Conservation (phyloP, 2,329 filamentous ascomycete genomes). For the Pseudocercospora vitis region DNA sequence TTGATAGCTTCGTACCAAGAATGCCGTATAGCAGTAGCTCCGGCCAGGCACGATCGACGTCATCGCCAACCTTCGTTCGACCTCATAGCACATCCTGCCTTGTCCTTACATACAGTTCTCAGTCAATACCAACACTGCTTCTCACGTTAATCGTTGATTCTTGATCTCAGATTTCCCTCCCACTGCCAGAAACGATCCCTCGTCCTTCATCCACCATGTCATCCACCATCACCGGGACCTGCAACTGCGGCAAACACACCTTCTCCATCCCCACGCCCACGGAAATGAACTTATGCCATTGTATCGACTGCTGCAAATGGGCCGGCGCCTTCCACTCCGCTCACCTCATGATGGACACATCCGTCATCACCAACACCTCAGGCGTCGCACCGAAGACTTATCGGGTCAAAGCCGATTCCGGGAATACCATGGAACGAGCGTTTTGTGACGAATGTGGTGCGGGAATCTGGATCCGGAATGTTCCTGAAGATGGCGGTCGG, state of each 20-base stretch:
- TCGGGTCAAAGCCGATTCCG: conserved; percentile 13
- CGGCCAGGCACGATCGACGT: not conserved
- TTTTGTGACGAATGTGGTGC: conserved; percentile 14
- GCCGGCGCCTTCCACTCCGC: conserved; percentile 19
- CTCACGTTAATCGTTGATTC: too few relatives aligned
- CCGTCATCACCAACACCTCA: not conserved
- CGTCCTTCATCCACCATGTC: not conserved
- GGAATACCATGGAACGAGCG: conserved; percentile 14
- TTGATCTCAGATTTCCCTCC: too few relatives aligned
- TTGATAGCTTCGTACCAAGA: not conserved
- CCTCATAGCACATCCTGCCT: not conserved
- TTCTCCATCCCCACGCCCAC: conserved; percentile 9
- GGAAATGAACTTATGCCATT: conserved; percentile 14
- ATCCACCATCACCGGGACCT: not conserved
- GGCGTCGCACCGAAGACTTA: conserved; percentile 1
- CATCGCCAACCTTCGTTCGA: not conserved
- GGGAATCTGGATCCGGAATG: conserved; percentile 15
- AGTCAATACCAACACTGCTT: too few relatives aligned
- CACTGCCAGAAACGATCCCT: not conserved
- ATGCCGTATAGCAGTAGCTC: not conserved
- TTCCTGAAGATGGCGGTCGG: not conserved
- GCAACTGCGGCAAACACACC: conserved; percentile 9
- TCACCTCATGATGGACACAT: conserved; percentile 14
- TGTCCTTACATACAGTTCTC: too few relatives aligned
- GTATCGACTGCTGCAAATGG: conserved; percentile 15